Percentiles rank a stretch among this genome's conserved stretches.
These are phyloP conservation scores for Taiwanofungus camphoratus DNA, from an alignment of 1,284 basidiomycete species.

Conservation along the genomic window DNA sequence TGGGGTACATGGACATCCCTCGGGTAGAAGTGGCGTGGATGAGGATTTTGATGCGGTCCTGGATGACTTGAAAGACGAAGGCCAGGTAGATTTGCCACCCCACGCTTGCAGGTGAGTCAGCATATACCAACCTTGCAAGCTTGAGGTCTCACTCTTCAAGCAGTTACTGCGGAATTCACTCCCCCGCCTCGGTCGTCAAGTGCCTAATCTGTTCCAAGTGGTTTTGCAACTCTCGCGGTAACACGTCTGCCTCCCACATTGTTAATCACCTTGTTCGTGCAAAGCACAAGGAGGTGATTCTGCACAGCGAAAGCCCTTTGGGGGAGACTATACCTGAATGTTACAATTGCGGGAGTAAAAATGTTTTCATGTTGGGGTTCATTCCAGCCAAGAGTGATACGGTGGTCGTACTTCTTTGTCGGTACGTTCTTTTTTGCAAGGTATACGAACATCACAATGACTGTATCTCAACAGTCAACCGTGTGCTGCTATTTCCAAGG, in stretches of 20 bases:
- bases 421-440: constrained; percentile 57
- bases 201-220: constrained; percentile 95
- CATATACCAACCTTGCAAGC: constrained; percentile 2
- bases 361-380: constrained; percentile 98
- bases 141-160: constrained; percentile 5
- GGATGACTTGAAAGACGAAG: constrained; percentile 84
- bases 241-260: constrained; percentile 97
- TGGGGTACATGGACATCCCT: constrained; percentile 27
- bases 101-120: constrained; percentile 88
- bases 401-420: constrained; percentile 96
- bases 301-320: constrained; percentile 92
- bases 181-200: constrained; percentile 94
- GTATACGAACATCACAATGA: too few species aligned
- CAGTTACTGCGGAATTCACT: constrained; percentile 99
- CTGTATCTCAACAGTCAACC: constrained; percentile 73
- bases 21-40: constrained; percentile 44
- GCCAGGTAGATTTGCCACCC: constrained; percentile 76
- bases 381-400: constrained; percentile 99
- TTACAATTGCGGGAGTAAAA: constrained; percentile 99
- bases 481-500: constrained; percentile 94
- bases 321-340: constrained; percentile 98
- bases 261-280: constrained; percentile 98
- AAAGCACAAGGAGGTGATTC: constrained; percentile 97
- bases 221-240: constrained; percentile 99
- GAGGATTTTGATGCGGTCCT: constrained; percentile 84